phyloP scores from a whole-genome alignment of 768 basidiomycete genomes.

The Termitomyces sp. region DNA sequence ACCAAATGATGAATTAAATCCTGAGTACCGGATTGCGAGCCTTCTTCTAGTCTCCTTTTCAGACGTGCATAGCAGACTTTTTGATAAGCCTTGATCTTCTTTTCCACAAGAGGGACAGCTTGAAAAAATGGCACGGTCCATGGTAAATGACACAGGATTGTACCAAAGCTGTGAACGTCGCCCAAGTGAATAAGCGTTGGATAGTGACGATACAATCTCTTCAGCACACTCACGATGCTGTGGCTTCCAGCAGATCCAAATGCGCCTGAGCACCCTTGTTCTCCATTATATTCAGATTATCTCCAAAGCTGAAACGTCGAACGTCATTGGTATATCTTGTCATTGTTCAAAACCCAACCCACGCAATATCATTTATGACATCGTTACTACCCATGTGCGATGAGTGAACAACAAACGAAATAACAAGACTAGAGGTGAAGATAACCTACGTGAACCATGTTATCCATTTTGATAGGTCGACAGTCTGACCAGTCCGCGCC shows the following conservation, averaged over 20 bases:
- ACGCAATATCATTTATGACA: slow-evolving; percentile 35
- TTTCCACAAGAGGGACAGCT: slow-evolving; percentile 6
- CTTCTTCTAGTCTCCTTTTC: slow-evolving; percentile 49
- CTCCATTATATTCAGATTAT: slow-evolving; percentile 12
- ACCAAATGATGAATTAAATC: slow-evolving; percentile 17
- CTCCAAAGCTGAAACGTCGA: slow-evolving; percentile 21
- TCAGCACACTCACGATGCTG: neutral
- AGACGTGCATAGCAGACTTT: slow-evolving; percentile 47
- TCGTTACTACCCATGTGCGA: slow-evolving; percentile 21
- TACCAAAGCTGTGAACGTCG: neutral
- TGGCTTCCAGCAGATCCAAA: slow-evolving; percentile 1
- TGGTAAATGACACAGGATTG: neutral
- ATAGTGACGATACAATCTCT: neutral
- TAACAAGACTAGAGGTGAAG: neutral
- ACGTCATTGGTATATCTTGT: neutral
- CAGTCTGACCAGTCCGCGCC: slow-evolving; percentile 2
- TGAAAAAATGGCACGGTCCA: slow-evolving; percentile 9
- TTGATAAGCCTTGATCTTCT: slow-evolving; percentile 10
- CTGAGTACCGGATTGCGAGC: slow-evolving; percentile 9
- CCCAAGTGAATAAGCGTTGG: neutral
- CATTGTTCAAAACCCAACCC: slow-evolving; percentile 14
- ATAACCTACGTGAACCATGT: slow-evolving; percentile 31
- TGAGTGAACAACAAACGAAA: neutral
- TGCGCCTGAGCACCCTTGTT: neutral
- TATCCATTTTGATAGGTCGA: slow-evolving; percentile 30